Evolutionary conservation across 495 filamentous ascomycete species (phyloP).

Genomic region (Penicillium roqueforti): DNA sequence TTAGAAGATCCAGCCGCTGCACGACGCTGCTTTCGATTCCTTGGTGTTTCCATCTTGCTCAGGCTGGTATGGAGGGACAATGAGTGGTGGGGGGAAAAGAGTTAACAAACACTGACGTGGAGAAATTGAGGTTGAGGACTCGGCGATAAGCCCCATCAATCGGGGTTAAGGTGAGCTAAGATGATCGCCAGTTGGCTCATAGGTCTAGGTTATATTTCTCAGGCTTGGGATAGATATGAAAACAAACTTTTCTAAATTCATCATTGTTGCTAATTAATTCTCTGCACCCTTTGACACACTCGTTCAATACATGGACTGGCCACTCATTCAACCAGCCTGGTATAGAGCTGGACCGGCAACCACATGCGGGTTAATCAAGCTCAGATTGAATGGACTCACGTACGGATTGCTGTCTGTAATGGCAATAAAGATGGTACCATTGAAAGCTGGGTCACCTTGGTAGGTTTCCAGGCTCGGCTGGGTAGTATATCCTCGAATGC

Average conservation of each 20-base stretch:
- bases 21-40: constrained; percentile 50
- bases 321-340: constrained; percentile 62
- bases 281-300: not conserved
- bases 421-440: constrained; percentile 75
- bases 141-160: constrained; percentile 7
- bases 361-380: constrained; percentile 70
- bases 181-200: not conserved
- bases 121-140: constrained; percentile 14
- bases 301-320: not conserved
- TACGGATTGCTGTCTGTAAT: constrained; percentile 65
- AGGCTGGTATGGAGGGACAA: not conserved
- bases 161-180: constrained; percentile 15
- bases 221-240: not conserved
- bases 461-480: constrained; percentile 64
- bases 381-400: constrained; percentile 74
- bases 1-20: constrained; percentile 29
- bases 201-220: not conserved
- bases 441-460: constrained; percentile 63
- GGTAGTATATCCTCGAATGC: constrained; percentile 57
- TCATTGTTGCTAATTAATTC: not conserved
- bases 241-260: not conserved
- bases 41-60: constrained; percentile 29
- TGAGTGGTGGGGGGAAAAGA: not conserved
- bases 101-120: constrained; percentile 13
- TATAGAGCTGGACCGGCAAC: constrained; percentile 70